A percentile compares a stretch with the other conserved stretches of the same genome.
These are phyloP conservation scores for Anthracocystis panici-leucophaei DNA, from an alignment of 1,284 basidiomycete species.

Conservation along the genomic window DNA sequence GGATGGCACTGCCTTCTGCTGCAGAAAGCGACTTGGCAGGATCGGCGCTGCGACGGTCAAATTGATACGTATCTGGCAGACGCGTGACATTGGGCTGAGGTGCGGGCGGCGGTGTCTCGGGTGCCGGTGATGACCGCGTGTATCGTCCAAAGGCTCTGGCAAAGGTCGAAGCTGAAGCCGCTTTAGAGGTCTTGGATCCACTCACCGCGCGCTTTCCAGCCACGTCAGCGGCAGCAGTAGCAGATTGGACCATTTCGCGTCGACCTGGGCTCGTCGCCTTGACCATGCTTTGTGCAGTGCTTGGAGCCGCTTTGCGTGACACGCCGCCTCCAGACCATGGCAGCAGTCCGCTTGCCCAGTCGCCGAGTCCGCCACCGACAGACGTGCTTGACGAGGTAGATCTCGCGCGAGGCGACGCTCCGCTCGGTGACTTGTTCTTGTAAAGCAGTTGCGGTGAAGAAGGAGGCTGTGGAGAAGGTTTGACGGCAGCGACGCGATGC, in stretches of 20 bases:
- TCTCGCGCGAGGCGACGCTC: conserved; percentile 26
- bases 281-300: conserved; percentile 50
- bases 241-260: conserved; percentile 31
- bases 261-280: conserved; percentile 50
- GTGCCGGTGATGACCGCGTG: conserved; percentile 37
- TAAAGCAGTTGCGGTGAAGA: conserved; percentile 31
- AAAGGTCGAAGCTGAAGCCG: conserved; percentile 52
- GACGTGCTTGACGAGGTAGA: conserved; percentile 35
- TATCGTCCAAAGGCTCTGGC: conserved; percentile 62
- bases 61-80: conserved; percentile 58
- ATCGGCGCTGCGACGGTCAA: conserved; percentile 30
- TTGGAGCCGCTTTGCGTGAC: conserved; percentile 44
- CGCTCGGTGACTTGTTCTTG: conserved; percentile 20
- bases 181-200: conserved; percentile 28
- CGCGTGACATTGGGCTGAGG: conserved; percentile 70
- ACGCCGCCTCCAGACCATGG: conserved; percentile 47
- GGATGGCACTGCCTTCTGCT: conserved; percentile 39
- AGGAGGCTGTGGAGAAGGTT: conserved; percentile 25
- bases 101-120: conserved; percentile 40
- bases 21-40: conserved; percentile 18
- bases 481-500: conserved; percentile 13
- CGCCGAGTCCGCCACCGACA: conserved; percentile 31
- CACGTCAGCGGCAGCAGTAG: conserved; percentile 12
- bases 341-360: conserved; percentile 55
- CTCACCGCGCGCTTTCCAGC: conserved; percentile 35